Evolutionary conservation across 2,329 filamentous ascomycete species (phyloP).

Genomic region (Claviceps capensis): DNA sequence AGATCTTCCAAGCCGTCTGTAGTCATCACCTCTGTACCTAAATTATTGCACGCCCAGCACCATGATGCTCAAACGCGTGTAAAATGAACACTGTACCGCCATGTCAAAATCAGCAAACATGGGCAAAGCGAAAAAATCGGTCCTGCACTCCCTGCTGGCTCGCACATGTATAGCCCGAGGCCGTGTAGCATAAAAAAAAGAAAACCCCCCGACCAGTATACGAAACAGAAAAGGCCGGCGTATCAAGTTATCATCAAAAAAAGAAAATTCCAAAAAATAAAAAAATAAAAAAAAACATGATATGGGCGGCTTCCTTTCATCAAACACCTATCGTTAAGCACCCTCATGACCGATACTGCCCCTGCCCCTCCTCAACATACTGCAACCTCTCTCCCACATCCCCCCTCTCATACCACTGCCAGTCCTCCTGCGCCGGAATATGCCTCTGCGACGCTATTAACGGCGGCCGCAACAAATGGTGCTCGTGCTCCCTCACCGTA

Average conservation of each 20-base stretch:
- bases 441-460: background rate
- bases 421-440: constrained; percentile 11
- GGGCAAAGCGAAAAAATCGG: too few relatives aligned
- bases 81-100: too few relatives aligned
- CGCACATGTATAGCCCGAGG: too few relatives aligned
- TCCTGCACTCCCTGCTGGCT: too few relatives aligned
- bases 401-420: constrained; percentile 23
- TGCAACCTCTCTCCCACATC: constrained; percentile 16
- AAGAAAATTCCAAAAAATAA: too few relatives aligned
- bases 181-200: too few relatives aligned
- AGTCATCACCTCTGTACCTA: too few relatives aligned
- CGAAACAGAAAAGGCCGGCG: background rate
- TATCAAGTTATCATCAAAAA: background rate
- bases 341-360: constrained; percentile 18
- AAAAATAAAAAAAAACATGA: background rate
- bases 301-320: background rate
- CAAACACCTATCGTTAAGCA: background rate
- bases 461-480: background rate
- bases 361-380: constrained; percentile 13
- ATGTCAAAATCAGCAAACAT: too few relatives aligned
- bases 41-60: too few relatives aligned
- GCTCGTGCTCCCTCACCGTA: background rate
- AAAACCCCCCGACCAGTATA: background rate
- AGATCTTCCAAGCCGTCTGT: too few relatives aligned
- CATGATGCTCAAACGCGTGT: too few relatives aligned